A percentile compares a stretch with the other conserved stretches of the same genome.
Conservation (phyloP, 2,329 filamentous ascomycete species). For the Fusarium domesticum region DNA sequence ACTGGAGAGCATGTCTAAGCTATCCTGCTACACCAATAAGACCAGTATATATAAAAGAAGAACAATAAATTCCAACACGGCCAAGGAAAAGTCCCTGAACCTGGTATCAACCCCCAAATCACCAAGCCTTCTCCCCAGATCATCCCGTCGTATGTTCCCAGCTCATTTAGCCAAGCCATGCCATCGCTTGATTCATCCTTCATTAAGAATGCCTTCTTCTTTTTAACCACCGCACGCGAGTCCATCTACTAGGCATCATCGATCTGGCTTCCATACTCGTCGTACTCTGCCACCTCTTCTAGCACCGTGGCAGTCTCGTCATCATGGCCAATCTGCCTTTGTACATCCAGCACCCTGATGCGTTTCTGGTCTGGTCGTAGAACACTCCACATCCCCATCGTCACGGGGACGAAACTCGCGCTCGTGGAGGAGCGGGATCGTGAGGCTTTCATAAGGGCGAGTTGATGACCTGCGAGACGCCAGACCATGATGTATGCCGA, state of each 20-base stretch:
- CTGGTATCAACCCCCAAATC: background rate
- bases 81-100: background rate
- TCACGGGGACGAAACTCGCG: slow-evolving; percentile 33
- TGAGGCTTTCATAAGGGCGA: slow-evolving; percentile 46
- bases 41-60: background rate
- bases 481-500: slow-evolving; percentile 39
- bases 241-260: slow-evolving; percentile 30
- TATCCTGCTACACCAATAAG: too few species aligned
- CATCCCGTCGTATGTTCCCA: background rate
- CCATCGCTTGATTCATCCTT: background rate
- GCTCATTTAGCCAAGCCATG: background rate
- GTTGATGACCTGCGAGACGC: slow-evolving; percentile 48
- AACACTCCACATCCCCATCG: slow-evolving; percentile 35
- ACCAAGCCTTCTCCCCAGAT: background rate
- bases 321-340: slow-evolving; percentile 17
- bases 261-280: slow-evolving; percentile 30
- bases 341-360: slow-evolving; percentile 21
- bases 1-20: too few species aligned
- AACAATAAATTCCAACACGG: background rate
- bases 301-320: slow-evolving; percentile 24
- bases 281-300: slow-evolving; percentile 30
- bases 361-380: slow-evolving; percentile 37
- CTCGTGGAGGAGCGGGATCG: slow-evolving; percentile 13
- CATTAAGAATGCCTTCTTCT: background rate
- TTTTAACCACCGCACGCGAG: slow-evolving; percentile 5